Base-by-base conservation (phyloP, 139 green algal genomes). In the Ulvella scutata region DNA sequence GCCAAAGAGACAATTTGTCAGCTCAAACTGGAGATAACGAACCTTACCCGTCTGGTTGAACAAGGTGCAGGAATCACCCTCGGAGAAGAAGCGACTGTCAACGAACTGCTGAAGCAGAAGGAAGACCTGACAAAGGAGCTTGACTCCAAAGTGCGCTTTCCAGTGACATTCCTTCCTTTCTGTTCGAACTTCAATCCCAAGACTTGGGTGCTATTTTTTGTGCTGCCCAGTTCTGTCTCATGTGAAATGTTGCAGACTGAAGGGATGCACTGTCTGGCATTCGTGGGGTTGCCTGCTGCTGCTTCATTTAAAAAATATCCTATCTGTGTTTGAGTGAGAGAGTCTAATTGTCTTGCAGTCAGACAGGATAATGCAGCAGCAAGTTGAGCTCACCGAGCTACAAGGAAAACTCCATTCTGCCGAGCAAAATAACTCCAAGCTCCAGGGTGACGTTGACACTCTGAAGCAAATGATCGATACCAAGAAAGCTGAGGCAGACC, bases 21-120 rank as follows among this genome's bases (percentile, higher is more conserved):
- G 79, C 83, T 96, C 3, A 95, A 95, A 79, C 78, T 88, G 76
- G 91, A 96, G 80, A 91, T 96, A 17, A 77, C 83, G 72, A 94
- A 93, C 78, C 82, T 97, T 72, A 92, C 80, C 0, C 83, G 85
- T 9, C 80, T 95, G 61, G 86, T 94, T 40, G 91, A 95, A 86
- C 82, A 90, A 76, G 88, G 90, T n/a, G 82, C 84, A 7, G 86
- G 88, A 1, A 83, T 96, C 39, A 87, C 81, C 21, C 77, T 91
- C 26, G 89, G 81, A 9, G 88, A 95, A 80, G 89, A 97, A 77
- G 81, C 83, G 4, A 90, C 88, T 37, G 77, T 95, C 17, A 85
- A 92, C 60, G 87, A 93, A 77, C 82, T 94, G 59, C 76, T 93
- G 7, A 78, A 80, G 44, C 85, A 91, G 79, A 92, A 92, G 78